Percentiles rank a stretch among this genome's conserved stretches.
Conservation (phyloP, 495 filamentous ascomycete genomes). For the Immersiella caudata region DNA sequence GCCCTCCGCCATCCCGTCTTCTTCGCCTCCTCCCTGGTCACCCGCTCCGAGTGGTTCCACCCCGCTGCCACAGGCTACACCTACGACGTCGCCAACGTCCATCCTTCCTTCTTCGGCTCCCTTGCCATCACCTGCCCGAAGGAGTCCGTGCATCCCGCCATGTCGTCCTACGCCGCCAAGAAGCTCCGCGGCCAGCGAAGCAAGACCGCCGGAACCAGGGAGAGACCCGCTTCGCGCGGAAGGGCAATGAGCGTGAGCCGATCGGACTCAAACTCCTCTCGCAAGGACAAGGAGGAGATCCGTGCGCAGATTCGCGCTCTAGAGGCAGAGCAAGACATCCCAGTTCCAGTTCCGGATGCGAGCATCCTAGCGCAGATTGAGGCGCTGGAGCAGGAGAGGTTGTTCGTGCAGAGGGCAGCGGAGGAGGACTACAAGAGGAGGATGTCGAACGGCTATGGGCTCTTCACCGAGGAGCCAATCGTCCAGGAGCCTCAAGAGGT, state of each 20-base stretch:
- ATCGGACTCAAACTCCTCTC: background rate
- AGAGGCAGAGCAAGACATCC: slow-evolving; percentile 16
- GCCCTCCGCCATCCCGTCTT: slow-evolving; percentile 46
- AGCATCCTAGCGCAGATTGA: slow-evolving; percentile 40
- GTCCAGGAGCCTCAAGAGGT: slow-evolving; percentile 6
- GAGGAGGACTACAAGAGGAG: slow-evolving; percentile 29
- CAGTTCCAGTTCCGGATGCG: slow-evolving; percentile 1
- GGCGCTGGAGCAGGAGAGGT: slow-evolving; percentile 40
- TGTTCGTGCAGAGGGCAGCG: slow-evolving; percentile 32
- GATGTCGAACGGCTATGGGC: slow-evolving; percentile 12
- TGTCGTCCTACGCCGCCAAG: slow-evolving; percentile 28
- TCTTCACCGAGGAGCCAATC: slow-evolving; percentile 5
- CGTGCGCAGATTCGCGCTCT: slow-evolving; percentile 21
- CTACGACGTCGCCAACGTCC: slow-evolving; percentile 35
- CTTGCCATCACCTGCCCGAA: slow-evolving; percentile 33
- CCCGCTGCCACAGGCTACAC: slow-evolving; percentile 43
- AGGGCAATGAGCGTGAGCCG: slow-evolving; percentile 12
- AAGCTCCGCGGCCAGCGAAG: slow-evolving; percentile 28
- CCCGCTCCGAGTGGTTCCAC: slow-evolving; percentile 39
- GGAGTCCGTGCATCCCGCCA: slow-evolving; percentile 39
- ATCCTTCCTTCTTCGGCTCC: slow-evolving; percentile 44
- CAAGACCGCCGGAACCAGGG: slow-evolving; percentile 7
- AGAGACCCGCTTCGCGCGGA: slow-evolving; percentile 7
- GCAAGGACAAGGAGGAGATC: slow-evolving; percentile 25
- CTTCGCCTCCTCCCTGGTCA: slow-evolving; percentile 35